These are phyloP conservation scores for Solanum hybrid DNA, from an alignment of 305 asterid genomes.

Conservation along the genomic window DNA sequence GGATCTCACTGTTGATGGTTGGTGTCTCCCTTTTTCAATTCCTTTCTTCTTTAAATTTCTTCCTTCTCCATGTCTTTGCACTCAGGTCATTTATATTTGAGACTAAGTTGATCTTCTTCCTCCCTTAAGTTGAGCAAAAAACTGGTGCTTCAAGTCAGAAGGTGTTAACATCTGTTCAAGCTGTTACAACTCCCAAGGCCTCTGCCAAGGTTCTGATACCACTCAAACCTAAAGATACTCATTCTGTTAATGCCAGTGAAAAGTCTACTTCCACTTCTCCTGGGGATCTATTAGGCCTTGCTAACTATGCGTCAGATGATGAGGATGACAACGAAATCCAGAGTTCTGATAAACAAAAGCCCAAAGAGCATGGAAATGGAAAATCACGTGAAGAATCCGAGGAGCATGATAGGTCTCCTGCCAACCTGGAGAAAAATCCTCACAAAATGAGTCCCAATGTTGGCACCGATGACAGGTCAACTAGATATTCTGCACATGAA, in stretches of 20 bases:
- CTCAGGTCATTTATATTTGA: neutral
- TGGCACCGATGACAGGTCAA: constrained; percentile 18
- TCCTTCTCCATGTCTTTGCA: neutral
- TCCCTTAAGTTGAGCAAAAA: constrained; percentile 34
- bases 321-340: constrained; percentile 60
- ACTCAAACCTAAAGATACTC: constrained; percentile 32
- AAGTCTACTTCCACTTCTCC: constrained; percentile 47
- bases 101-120: constrained; percentile 7
- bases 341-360: constrained; percentile 34
- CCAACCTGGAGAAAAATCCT: constrained; percentile 19
- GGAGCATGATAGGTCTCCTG: constrained; percentile 13
- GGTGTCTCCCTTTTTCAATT: constrained; percentile 7
- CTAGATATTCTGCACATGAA: constrained; percentile 15
- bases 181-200: constrained; percentile 42
- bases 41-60: neutral
- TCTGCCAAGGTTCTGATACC: constrained; percentile 57
- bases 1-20: constrained; percentile 60
- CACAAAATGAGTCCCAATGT: constrained; percentile 18
- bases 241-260: constrained; percentile 38
- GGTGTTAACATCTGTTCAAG: constrained; percentile 32
- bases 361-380: constrained; percentile 41
- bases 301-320: constrained; percentile 82
- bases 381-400: constrained; percentile 29
- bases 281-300: constrained; percentile 81
- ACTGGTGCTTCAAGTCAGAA: constrained; percentile 29